Base-by-base conservation (phyloP, 768 basidiomycete genomes). In the Boletus eberwhitei region DNA sequence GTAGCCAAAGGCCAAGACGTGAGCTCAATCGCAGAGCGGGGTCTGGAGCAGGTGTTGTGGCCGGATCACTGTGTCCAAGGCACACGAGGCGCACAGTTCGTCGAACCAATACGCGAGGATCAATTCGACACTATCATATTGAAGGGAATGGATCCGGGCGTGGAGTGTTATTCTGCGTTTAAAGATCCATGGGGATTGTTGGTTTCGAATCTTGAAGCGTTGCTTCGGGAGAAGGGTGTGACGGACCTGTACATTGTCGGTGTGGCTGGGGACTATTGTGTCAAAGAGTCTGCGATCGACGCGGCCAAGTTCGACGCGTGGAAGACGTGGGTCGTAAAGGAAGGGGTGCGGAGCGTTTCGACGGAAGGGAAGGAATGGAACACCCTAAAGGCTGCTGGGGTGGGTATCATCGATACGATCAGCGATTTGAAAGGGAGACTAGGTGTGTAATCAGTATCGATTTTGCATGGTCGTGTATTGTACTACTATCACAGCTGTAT, bases 141-240 rank as follows among this genome's bases (percentile, higher is more conserved):
- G 52, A 85, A 86, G 73, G 88, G 87, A 38, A 74, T 67, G 5
- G 73, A 90, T 55, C 67, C 66, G 1, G 75, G 73, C 32, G 76
- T 91, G 59, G 91, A 93, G 65, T 84, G 84, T 40, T 93, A 93
- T 64, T 89, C 87, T n/a, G 90, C 86, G 2, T 93, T 93, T 63
- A 77, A 74, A 44, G 83, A 86, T 60, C 77, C 80, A 40, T 80
- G 82, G 75, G 75, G 74, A 24, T 71, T 74, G 52, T 57, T 72
- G 48, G 66, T 72, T 52, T 84, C 82, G 9, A 74, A 75, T 5
- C 77, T 87, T n/a, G 75, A 76, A 48, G 63, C 50, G 22, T 54
- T 75, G 26, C 69, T 86, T 47, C 60, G 66, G 52, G 68, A 70
- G 41, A 70, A 73, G 39, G 72, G 66, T 1, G 75, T 88, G 12